phyloP scores from a whole-genome alignment of 768 basidiomycete genomes.

The Calocera viscosa region DNA sequence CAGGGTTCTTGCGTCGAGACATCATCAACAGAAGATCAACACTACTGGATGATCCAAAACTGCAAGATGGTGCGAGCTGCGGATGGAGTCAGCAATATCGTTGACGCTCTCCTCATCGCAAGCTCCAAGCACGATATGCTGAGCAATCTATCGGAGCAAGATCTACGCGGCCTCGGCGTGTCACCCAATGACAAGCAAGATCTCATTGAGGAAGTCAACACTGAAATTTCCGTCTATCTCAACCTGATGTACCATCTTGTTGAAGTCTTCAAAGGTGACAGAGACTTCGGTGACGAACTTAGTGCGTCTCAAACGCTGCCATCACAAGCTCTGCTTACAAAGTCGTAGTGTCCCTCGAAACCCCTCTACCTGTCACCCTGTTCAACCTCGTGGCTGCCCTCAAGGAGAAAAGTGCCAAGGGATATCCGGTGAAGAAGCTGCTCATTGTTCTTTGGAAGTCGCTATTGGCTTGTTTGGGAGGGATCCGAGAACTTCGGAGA shows the following conservation, averaged over 20 bases:
- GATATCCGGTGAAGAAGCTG: conserved; percentile 97
- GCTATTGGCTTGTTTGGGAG: conserved; percentile 81
- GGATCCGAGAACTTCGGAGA: conserved; percentile 69
- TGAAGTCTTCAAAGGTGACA: conserved; percentile 84
- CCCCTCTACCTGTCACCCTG: conserved; percentile 83
- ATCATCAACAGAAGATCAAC: conserved; percentile 80
- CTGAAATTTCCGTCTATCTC: conserved; percentile 84
- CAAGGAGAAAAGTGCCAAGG: conserved; percentile 85
- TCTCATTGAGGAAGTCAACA: conserved; percentile 77
- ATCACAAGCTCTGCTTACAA: conserved; percentile 4
- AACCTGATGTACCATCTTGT: conserved; percentile 92
- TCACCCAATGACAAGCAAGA: conserved; percentile 59
- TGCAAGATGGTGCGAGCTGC: conserved; percentile 71
- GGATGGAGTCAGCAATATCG: conserved; percentile 69
- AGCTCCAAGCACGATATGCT: conserved; percentile 74
- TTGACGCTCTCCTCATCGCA: conserved; percentile 83
- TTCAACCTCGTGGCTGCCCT: conserved; percentile 82
- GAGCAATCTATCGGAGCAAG: conserved; percentile 63
- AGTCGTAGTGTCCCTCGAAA: conserved; percentile 77
- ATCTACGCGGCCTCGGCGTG: conserved; percentile 58
- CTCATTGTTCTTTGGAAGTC: conserved; percentile 92
- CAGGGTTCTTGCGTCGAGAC: conserved; percentile 96
- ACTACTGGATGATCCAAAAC: conserved; percentile 93
- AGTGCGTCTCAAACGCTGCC: conserved; percentile 45
- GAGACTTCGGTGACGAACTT: conserved; percentile 90